phyloP scores from a whole-genome alignment of 805 yeast species.

The Lachancea meyersii region DNA sequence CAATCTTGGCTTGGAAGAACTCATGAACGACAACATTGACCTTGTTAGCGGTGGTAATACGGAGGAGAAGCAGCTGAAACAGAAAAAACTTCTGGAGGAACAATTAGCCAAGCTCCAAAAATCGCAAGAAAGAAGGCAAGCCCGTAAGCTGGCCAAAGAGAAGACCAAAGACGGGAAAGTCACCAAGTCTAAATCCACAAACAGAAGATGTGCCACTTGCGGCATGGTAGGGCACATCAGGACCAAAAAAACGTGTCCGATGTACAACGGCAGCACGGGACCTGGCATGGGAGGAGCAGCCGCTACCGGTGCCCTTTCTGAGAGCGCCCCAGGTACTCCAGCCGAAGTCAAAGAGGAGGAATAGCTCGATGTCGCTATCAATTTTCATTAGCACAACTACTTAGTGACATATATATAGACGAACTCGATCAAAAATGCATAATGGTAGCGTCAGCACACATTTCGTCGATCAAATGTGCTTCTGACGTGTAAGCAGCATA shows the following conservation, averaged over 20 bases:
- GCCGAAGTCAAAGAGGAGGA: background rate
- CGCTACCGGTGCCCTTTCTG: slow-evolving; percentile 4
- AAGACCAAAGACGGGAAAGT: slow-evolving; percentile 24
- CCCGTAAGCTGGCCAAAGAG: slow-evolving; percentile 48
- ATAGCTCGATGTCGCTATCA: too few relatives aligned
- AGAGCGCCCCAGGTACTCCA: background rate
- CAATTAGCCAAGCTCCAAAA: slow-evolving; percentile 78
- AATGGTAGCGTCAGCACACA: slow-evolving; percentile 25
- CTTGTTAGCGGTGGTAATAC: slow-evolving; percentile 67
- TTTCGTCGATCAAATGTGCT: slow-evolving; percentile 15
- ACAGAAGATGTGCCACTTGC: slow-evolving; percentile 88
- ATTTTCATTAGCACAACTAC: background rate
- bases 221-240: slow-evolving; percentile 94
- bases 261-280: slow-evolving; percentile 48
- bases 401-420: background rate
- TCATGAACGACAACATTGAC: slow-evolving; percentile 27
- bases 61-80: slow-evolving; percentile 72
- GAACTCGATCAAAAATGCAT: slow-evolving; percentile 22
- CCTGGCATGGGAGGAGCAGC: slow-evolving; percentile 14
- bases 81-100: slow-evolving; percentile 70
- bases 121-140: slow-evolving; percentile 59
- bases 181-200: slow-evolving; percentile 35
- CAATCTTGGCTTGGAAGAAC: slow-evolving; percentile 53
- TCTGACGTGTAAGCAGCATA: slow-evolving; percentile 30
- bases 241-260: slow-evolving; percentile 84